Base-by-base conservation (phyloP, 2,329 filamentous ascomycete species). In the Fusarium paranaense region DNA sequence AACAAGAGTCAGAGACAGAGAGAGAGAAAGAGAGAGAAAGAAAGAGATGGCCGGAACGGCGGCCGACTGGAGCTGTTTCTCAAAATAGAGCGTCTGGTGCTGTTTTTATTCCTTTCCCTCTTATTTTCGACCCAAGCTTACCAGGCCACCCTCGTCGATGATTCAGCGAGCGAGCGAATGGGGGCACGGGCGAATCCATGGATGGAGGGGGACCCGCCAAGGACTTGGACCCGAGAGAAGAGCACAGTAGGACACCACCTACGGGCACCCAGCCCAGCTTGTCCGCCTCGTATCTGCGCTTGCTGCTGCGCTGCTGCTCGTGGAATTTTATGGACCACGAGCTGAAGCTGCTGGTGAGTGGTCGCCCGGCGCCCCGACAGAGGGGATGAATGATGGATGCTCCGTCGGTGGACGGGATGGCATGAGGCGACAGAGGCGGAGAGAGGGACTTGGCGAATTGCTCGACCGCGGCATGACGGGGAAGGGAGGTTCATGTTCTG, bases 201-300 rank as follows among this genome's bases (percentile, higher is more conserved):
- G 54, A 37, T 30, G 47, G 45, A 50, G 42, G 27, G 27, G 54
- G 54, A 18, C 54, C 54, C 54, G 54, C 54, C 54, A 57, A 57
- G 54, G 18, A 58, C 52, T 37, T 47, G 22, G 22, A 27, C 38
- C 42, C 22, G 42, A 25, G 20, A 47, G 42, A 47, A 20, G 13
- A 45, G 27, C 30, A 57, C 52, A 22, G 54, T 37, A 57, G 54
- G 54, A 33, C 54, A 57, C 45, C 45, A 50, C 45, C 22, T 22
- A 47, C 20, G 16, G 22, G 45, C 16, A 50, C 22, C 42, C 42
- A 47, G 42, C 16, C 13, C 27, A 33, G 52, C 52, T 56, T 37
- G 32, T 45, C n/a, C 59, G 56, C 52, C 67, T 73, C 71, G 71
- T 73, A 73, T 73, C 63, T 74, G 71, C 59, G 67, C 52, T 47